These are phyloP conservation scores for Wickerhamiella vanderwaltii DNA, from an alignment of 805 yeast species.

Conservation along the genomic window DNA sequence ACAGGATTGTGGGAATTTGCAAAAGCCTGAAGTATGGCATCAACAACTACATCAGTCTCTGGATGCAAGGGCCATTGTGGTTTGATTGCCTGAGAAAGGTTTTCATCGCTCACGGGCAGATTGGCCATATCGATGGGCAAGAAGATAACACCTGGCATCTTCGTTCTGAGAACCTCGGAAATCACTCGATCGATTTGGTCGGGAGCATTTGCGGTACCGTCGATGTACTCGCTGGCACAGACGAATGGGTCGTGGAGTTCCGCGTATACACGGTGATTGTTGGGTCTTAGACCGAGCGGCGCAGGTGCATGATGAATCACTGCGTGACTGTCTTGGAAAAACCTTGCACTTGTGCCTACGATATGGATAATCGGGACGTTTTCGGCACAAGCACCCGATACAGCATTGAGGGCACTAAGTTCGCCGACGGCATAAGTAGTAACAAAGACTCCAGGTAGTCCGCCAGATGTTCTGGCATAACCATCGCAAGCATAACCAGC, in stretches of 20 bases:
- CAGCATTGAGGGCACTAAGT: slow-evolving; percentile 69
- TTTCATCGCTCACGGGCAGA: slow-evolving; percentile 28
- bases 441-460: slow-evolving; percentile 41
- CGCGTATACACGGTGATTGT: slow-evolving; percentile 60
- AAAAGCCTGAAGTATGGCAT: slow-evolving; percentile 38
- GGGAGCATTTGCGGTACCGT: slow-evolving; percentile 37
- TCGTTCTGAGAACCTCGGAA: slow-evolving; percentile 38
- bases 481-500: slow-evolving; percentile 90
- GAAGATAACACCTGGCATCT: slow-evolving; percentile 73
- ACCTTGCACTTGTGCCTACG: slow-evolving; percentile 58
- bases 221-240: slow-evolving; percentile 44
- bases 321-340: slow-evolving; percentile 27
- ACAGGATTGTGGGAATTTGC: slow-evolving; percentile 48
- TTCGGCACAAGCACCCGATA: slow-evolving; percentile 75
- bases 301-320: slow-evolving; percentile 32
- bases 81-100: slow-evolving; percentile 23
- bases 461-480: slow-evolving; percentile 51
- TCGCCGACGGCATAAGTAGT: slow-evolving; percentile 90
- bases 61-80: neutral
- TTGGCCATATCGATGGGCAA: slow-evolving; percentile 62
- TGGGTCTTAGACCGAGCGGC: slow-evolving; percentile 29
- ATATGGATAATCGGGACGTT: slow-evolving; percentile 67
- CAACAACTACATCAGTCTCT: slow-evolving; percentile 28
- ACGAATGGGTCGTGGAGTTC: slow-evolving; percentile 46
- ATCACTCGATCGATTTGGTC: slow-evolving; percentile 60